A percentile compares a stretch with the other conserved stretches of the same genome.
Evolutionary conservation across 768 basidiomycete genomes (phyloP).

Genomic region (Wakefieldia striispora): DNA sequence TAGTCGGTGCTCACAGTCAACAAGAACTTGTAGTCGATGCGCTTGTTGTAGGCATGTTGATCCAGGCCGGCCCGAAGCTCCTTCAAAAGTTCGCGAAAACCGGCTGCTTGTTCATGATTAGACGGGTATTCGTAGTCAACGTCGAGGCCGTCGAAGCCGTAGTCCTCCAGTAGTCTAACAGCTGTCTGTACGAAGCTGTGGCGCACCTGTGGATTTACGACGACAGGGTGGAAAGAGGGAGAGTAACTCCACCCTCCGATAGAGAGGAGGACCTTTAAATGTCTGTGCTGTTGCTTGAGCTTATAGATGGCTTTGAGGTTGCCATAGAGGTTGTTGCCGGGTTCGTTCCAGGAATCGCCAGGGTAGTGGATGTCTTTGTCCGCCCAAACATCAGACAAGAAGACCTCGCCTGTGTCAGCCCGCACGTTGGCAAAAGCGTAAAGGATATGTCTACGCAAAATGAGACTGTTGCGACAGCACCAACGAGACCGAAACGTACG

Average conservation of each 20-base stretch:
- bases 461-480: conserved; percentile 5
- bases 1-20: conserved; percentile 59
- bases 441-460: conserved; percentile 66
- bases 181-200: conserved; percentile 79
- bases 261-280: conserved; percentile 76
- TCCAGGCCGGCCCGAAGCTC: conserved; percentile 78
- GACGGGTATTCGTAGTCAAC: conserved; percentile 93
- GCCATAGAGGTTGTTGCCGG: conserved; percentile 88
- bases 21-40: conserved; percentile 60
- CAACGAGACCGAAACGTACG: conserved; percentile 47
- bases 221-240: conserved; percentile 80
- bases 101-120: conserved; percentile 71
- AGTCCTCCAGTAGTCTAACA: conserved; percentile 81
- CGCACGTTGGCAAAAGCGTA: conserved; percentile 92
- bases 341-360: conserved; percentile 93
- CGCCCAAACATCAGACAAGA: conserved; percentile 88
- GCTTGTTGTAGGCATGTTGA: conserved; percentile 63
- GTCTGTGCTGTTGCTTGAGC: conserved; percentile 82
- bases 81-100: conserved; percentile 79
- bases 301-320: conserved; percentile 93
- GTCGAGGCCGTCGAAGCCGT: conserved; percentile 90
- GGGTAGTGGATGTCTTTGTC: conserved; percentile 97
- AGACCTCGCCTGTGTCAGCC: conserved; percentile 80
- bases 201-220: conserved; percentile 60
- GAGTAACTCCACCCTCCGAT: conserved; percentile 98